Percentiles rank a stretch among this genome's conserved stretches.
Conservation (phyloP, 1,284 basidiomycete genomes). For the Ustilago bromivora region DNA sequence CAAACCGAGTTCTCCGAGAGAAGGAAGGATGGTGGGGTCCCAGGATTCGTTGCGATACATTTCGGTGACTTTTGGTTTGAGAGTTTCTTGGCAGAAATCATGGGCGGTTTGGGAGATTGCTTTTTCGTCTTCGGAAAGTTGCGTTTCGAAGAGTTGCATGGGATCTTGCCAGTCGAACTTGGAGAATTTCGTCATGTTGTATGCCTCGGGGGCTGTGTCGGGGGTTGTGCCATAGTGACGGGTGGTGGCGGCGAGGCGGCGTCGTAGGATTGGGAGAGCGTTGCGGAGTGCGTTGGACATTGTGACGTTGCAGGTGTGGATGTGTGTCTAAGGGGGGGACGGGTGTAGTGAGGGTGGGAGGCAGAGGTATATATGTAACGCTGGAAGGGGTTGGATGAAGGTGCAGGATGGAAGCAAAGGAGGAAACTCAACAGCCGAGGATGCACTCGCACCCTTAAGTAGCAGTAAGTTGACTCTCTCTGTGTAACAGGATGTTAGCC, state of each 20-base stretch:
- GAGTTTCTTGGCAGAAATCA: constrained; percentile 85
- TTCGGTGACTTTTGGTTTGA: constrained; percentile 84
- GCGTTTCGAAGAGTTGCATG: constrained; percentile 34
- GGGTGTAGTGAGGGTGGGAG: background rate
- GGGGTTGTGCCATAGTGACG: constrained; percentile 44
- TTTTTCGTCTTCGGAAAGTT: constrained; percentile 88
- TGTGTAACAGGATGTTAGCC: constrained; percentile 7
- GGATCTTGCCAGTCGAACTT: constrained; percentile 79
- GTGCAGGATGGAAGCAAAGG: background rate
- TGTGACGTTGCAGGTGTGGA: constrained; percentile 5
- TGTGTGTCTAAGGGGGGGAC: background rate
- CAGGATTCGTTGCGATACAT: constrained; percentile 89
- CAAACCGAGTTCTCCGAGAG: constrained; percentile 93
- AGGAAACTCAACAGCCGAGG: background rate
- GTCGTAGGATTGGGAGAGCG: constrained; percentile 33
- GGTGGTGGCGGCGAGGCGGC: constrained; percentile 11
- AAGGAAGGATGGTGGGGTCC: constrained; percentile 80
- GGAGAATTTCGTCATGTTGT: constrained; percentile 70
- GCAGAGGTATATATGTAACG: constrained; percentile 16
- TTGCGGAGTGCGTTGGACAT: constrained; percentile 50
- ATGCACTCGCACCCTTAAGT: background rate
- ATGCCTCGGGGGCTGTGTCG: constrained; percentile 40
- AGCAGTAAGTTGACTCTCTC: background rate
- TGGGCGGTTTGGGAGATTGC: constrained; percentile 87
- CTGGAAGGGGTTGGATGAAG: background rate